Evolutionary conservation across 192 early-diverging fungal genomes (phyloP).

Genomic region (Lobosporangium transversale): DNA sequence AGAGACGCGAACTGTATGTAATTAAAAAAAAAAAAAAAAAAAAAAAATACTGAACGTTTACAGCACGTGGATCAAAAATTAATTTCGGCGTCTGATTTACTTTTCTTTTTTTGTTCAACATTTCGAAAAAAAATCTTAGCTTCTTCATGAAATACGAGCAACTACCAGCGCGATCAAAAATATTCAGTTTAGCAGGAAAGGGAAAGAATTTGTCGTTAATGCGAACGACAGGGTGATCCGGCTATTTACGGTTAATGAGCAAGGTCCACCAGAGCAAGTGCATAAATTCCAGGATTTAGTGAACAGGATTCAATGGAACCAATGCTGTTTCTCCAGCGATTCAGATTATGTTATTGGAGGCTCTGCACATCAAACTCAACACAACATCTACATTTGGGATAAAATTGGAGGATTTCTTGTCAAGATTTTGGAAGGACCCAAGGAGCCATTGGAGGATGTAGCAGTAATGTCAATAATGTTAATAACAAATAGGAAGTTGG

Average conservation of each 20-base stretch:
- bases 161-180: slow-evolving; percentile 63
- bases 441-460: slow-evolving; percentile 83
- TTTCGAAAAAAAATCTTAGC: not conserved
- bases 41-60: too few relatives aligned
- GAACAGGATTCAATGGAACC: slow-evolving; percentile 90
- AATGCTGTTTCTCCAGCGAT: slow-evolving; percentile 87
- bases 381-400: slow-evolving; percentile 98
- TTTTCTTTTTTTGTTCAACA: not conserved
- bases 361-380: slow-evolving; percentile 85
- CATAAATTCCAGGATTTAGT: slow-evolving; percentile 92
- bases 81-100: not conserved
- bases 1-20: slow-evolving; percentile 60
- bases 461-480: too few relatives aligned
- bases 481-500: slow-evolving; percentile 5
- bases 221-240: slow-evolving; percentile 84
- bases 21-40: not conserved
- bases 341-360: slow-evolving; percentile 93
- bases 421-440: slow-evolving; percentile 91
- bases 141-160: slow-evolving; percentile 42
- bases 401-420: slow-evolving; percentile 81
- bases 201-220: slow-evolving; percentile 84
- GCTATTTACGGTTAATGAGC: slow-evolving; percentile 63
- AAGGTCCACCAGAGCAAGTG: slow-evolving; percentile 56
- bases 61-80: not conserved
- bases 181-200: slow-evolving; percentile 72